Evolutionary conservation across 345 rosid genomes (phyloP).

Genomic region (Dimocarpus longan): DNA sequence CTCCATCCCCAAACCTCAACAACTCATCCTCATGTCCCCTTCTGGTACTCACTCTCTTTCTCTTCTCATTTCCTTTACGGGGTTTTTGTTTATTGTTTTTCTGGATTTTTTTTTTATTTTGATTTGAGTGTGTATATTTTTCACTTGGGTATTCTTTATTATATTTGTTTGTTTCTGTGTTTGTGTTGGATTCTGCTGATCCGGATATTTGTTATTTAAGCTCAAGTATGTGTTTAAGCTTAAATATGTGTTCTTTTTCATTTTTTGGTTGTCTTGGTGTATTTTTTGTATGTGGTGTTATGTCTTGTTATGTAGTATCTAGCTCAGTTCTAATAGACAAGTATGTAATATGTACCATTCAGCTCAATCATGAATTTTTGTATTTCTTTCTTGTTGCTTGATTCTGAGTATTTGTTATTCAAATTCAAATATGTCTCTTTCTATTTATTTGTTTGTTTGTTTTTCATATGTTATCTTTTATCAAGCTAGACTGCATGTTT

Average conservation of each 20-base stretch:
- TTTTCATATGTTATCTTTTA: background rate
- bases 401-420: background rate
- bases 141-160: background rate
- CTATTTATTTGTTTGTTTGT: background rate
- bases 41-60: slow-evolving; percentile 55
- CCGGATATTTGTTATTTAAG: slow-evolving; percentile 6
- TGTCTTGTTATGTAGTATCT: background rate
- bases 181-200: background rate
- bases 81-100: slow-evolving; percentile 5
- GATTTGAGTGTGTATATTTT: background rate
- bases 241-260: background rate
- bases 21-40: slow-evolving; percentile 94
- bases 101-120: background rate
- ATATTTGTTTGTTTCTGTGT: background rate
- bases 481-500: background rate
- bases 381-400: background rate
- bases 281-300: background rate
- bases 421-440: background rate
- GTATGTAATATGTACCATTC: background rate
- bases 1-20: slow-evolving; percentile 64
- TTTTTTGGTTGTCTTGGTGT: background rate
- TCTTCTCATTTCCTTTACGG: background rate
- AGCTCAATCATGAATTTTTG: background rate
- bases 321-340: background rate
- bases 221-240: background rate